Base-by-base conservation (phyloP, 176 grass and related monocot genomes). In the Typha latifolia region DNA sequence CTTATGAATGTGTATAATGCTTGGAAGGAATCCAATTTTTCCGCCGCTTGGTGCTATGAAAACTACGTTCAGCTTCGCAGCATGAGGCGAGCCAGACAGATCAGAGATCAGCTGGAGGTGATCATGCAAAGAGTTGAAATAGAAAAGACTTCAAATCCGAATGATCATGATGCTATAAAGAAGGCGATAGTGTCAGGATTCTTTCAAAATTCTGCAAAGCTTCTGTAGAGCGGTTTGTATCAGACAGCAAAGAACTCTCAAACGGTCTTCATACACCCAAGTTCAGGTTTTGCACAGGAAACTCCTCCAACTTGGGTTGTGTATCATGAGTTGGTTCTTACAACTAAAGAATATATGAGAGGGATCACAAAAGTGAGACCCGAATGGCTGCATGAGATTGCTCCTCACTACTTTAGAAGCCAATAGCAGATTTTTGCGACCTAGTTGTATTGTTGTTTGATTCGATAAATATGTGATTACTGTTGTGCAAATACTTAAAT, bases 61-160 rank as follows among this genome's bases (percentile, higher is more conserved):
- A 82, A 82, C 69, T 90, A 82, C 75, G 66, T 90, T 62, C 70
- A 90, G 49, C 2, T 61, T 29, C 80, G 80, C 72, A 73, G 69
- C 15, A 76, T 90, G 68, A 72, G 69, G 62, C 56, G 72, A 31
- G 76, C 87, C 3, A 52, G 79, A 37, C 77, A 86, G 66, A 73
- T 90, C 15, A 71, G 80, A 34, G 74, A 86, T 62, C 83, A 90
- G 80, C 80, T 90, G 26, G 69, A 49, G 27, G 56, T 59, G 48
- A 74, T 90, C n/a, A 71, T 90, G 34, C 66, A 78, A 37, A 84
- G 83, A 63, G 70, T 90, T 73, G 79, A 90, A 70, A 74, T 86
- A 32, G 69, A 80, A 53, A 24, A 34, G 19, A 57, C 73, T 62
- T 76, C 78, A 20, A 69, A 68, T 21, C 34, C 61, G 27, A 14